Base-by-base conservation (phyloP, 2,329 filamentous ascomycete genomes). In the Fusarium redolens region DNA sequence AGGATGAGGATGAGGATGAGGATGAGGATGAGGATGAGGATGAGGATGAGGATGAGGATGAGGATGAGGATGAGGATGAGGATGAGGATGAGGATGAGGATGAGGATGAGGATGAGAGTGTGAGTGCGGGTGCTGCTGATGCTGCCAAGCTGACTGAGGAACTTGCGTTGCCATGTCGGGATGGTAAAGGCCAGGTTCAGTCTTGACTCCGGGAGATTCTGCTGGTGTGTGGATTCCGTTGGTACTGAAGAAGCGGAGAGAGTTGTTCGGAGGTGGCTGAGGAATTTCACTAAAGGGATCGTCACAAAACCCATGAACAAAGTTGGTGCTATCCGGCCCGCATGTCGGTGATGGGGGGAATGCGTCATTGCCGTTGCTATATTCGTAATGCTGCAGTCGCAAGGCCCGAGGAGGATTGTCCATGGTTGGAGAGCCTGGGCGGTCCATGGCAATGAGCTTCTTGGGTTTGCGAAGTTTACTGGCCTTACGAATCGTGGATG, bases 401-500 rank as follows among this genome's bases (percentile, higher is more conserved):
- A 82, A 71, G 48, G 79, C 75, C 61, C 77, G 79, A 44, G 81
- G 79, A 40, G 80, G 78, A 41, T 79, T 78, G 18, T 81, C 80
- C 41, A 77, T 73, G n/a, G 74, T 78, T 5, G 81, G 82, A 25
- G 81, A 83, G 18, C 72, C 77, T 11, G 77, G 74, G 18, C 77
- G 74, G 57, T 77, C 75, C 28, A 77, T 67, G 51, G 52, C 48
- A 51, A 65, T 41, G 37, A 58, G 57, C 69, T 80, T 82, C 40
- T 77, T 78, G 31, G 68, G 63, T 62, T 77, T 81, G 60, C 80
- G 78, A 57, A 83, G 71, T 43, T 78, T 80, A 25, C 80, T 80
- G 30, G 83, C 82, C 72, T 83, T 84, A 58, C 81, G 80, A 50
- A 84, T 78, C 7, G 82, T 84, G 38, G 83, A 84, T 15, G 82